Evolutionary conservation across 768 basidiomycete species (phyloP), one percentile per base, ranked within the genome.

Genomic region (Panaeolus cyanescens): DNA sequence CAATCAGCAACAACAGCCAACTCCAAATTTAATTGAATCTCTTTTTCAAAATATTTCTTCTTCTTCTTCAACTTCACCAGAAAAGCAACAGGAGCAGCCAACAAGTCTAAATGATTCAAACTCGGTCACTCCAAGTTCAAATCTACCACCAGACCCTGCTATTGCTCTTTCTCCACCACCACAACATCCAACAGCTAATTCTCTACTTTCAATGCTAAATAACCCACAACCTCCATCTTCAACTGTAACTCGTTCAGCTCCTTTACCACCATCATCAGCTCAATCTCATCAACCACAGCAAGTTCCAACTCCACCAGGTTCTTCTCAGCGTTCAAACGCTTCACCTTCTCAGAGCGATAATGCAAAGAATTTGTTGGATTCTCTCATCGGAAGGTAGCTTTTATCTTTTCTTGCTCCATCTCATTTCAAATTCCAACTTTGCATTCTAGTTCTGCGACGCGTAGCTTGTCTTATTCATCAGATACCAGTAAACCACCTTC

Each of bases 281-380:
- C 68, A 62, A 28, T 32, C 32, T 17, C 59, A 42, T 42, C 75
- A 63, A 60, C 71, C 83, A 10, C 88, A 86, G 66, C 89, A 90
- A 69, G 77, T 89, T 39, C 89, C 89, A 12, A 88, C 89, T 0
- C 90, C 90, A 10, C 91, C 90, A 25, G 81, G 83, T 1, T 84
- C 86, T 10, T 81, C 83, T 17, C 79, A 82, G 63, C 74, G 86
- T 68, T 79, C 87, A 13, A 80, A 80, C 58, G 78, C 85, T 59
- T 85, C 85, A 22, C 83, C 86, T 4, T 77, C 83, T 12, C 84
- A 81, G 61, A 85, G 40, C n/a, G 55, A 81, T 66, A 89, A 91
- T 63, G 74, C 84, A 0, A 89, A 91, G 60, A 91, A 92, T 75
- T 79, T 93, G 65, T 75, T 94, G 62, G 92, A 94, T 65, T 90